phyloP scores from a whole-genome alignment of 331 rosid genomes.

The Acacia concinna region DNA sequence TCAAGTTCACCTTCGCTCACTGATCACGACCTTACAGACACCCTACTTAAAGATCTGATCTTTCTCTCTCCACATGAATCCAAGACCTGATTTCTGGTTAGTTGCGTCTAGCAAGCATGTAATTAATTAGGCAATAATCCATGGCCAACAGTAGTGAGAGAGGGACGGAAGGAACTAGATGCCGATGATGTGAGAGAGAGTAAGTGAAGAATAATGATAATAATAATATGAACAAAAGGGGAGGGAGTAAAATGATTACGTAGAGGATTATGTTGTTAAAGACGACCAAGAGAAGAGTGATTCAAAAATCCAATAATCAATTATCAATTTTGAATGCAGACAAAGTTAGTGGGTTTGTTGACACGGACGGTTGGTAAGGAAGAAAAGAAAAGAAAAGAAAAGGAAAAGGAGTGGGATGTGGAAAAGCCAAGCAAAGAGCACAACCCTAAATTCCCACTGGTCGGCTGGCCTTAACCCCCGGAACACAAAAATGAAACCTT shows the following conservation, averaged over 20 bases:
- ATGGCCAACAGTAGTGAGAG: not conserved
- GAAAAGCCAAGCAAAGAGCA: slow-evolving; percentile 67
- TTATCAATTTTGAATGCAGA: slow-evolving; percentile 16
- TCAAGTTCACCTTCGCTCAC: not conserved
- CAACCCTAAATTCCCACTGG: slow-evolving; percentile 46
- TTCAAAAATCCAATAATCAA: not conserved
- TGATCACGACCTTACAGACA: slow-evolving; percentile 5
- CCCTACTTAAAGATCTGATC: not conserved
- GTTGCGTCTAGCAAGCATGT: slow-evolving; percentile 9
- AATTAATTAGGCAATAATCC: not conserved
- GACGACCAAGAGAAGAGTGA: not conserved
- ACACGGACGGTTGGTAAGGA: slow-evolving; percentile 50
- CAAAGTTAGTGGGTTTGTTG: slow-evolving; percentile 49
- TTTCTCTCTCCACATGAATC: not conserved
- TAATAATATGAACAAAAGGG: not conserved
- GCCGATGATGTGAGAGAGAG: not conserved
- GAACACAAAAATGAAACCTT: slow-evolving; percentile 61
- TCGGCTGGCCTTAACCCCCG: slow-evolving; percentile 56
- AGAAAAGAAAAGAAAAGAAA: slow-evolving; percentile 26
- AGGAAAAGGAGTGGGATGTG: slow-evolving; percentile 22
- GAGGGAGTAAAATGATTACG: slow-evolving; percentile 31
- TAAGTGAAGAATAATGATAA: not conserved
- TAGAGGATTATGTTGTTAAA: slow-evolving; percentile 24
- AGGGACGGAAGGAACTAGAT: not conserved
- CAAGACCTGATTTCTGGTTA: not conserved